Evolutionary conservation across 306 rosid genomes (phyloP).

Genomic region (Lupinus albus): DNA sequence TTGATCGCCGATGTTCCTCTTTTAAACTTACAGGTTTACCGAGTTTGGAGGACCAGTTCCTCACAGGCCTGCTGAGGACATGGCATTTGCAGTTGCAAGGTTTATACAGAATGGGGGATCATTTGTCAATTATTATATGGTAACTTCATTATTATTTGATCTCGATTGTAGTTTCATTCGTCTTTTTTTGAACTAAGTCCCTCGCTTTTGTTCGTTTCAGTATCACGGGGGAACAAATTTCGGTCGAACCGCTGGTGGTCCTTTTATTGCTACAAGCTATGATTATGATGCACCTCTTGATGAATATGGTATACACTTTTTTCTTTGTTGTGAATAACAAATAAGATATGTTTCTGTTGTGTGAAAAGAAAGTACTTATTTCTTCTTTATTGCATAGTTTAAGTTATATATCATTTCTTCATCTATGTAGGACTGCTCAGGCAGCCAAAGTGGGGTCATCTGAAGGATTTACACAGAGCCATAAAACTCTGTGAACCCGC

Average conservation of each 20-base stretch:
- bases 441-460: constrained; percentile 98
- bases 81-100: constrained; percentile 92
- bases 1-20: constrained; percentile 21
- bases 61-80: constrained; percentile 86
- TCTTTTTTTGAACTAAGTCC: constrained; percentile 36
- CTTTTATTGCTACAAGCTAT: constrained; percentile 92
- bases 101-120: constrained; percentile 97
- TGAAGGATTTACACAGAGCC: constrained; percentile 93
- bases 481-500: constrained; percentile 92
- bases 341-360: constrained; percentile 6
- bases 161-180: constrained; percentile 1
- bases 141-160: constrained; percentile 44
- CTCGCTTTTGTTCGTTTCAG: constrained; percentile 50
- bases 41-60: constrained; percentile 97
- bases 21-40: constrained; percentile 66
- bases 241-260: constrained; percentile 99
- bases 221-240: constrained; percentile 98
- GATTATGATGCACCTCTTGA: constrained; percentile 98
- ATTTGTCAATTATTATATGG: constrained; percentile 91
- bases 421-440: constrained; percentile 66
- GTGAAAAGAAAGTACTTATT: neutral
- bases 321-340: neutral
- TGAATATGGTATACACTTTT: constrained; percentile 73
- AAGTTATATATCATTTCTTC: constrained; percentile 16
- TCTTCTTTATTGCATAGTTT: constrained; percentile 24